These are phyloP conservation scores for Acanthamoeba sp. DNA, from an alignment of 208 protist genomes.

Conservation along the genomic window DNA sequence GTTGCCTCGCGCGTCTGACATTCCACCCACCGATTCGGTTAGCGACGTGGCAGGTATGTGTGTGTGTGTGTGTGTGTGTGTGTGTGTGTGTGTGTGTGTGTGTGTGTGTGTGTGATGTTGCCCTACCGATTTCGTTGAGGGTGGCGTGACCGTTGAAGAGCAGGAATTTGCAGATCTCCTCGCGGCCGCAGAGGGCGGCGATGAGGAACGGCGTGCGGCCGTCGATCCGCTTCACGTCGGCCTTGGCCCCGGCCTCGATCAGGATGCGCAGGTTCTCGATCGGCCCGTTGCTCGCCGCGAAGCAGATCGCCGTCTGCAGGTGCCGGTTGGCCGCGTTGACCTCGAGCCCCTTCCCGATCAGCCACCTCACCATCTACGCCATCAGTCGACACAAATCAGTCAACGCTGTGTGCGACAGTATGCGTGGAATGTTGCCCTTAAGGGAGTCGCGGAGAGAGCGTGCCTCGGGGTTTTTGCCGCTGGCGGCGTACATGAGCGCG, in stretches of 20 bases:
- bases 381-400: not conserved
- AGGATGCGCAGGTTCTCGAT: slow-evolving; percentile 48
- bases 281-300: slow-evolving; percentile 13
- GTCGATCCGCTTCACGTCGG: not conserved
- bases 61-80: too few relatives aligned
- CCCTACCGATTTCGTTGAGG: not conserved
- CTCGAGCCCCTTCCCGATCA: slow-evolving; percentile 27
- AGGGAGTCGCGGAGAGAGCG: too few relatives aligned
- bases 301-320: not conserved
- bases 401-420: not conserved
- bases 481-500: slow-evolving; percentile 41
- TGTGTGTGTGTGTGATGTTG: too few relatives aligned
- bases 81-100: too few relatives aligned
- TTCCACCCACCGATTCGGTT: not conserved
- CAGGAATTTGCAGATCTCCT: slow-evolving; percentile 22
- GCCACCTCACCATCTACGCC: slow-evolving; percentile 57
- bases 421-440: not conserved
- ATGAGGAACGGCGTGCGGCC: slow-evolving; percentile 34
- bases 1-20: not conserved
- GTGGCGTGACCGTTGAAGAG: slow-evolving; percentile 5
- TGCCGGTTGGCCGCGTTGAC: slow-evolving; percentile 9
- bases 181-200: not conserved
- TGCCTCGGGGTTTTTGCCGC: slow-evolving; percentile 46
- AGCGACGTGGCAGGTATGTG: too few relatives aligned
- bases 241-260: slow-evolving; percentile 11